Evolutionary conservation across 441 rosid species (phyloP).

Genomic region (Gossypium trilobum): DNA sequence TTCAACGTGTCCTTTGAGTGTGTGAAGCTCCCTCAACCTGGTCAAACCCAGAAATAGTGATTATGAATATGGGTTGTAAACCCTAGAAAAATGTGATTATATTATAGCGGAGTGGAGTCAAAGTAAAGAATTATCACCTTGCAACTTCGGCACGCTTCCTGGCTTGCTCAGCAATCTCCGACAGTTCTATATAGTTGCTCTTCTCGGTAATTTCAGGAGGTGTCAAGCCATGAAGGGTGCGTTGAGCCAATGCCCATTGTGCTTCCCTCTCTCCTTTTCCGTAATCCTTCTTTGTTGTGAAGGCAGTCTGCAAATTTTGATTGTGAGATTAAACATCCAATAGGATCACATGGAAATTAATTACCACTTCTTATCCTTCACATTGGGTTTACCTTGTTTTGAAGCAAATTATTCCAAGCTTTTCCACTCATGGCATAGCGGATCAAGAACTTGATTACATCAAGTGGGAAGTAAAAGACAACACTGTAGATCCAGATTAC

Average conservation of each 20-base stretch:
- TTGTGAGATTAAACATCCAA: not conserved
- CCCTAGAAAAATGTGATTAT: no score
- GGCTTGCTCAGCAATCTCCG: constrained; percentile 62
- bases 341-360: not conserved
- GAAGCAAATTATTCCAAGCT: constrained; percentile 51
- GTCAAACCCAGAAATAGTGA: not conserved
- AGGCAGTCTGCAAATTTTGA: constrained; percentile 36
- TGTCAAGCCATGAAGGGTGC: constrained; percentile 62
- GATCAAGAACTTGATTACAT: constrained; percentile 42
- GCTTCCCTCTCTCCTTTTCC: constrained; percentile 66
- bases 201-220: constrained; percentile 38
- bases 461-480: constrained; percentile 39
- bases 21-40: constrained; percentile 62
- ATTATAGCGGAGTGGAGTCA: no score
- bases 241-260: constrained; percentile 63
- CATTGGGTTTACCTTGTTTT: constrained; percentile 35
- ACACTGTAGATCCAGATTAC: constrained; percentile 58
- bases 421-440: constrained; percentile 43
- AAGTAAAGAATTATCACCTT: constrained; percentile 26
- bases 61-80: not conserved
- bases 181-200: constrained; percentile 39
- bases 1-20: constrained; percentile 66
- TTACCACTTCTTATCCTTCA: not conserved
- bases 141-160: constrained; percentile 60
- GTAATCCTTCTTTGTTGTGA: constrained; percentile 64